Base-by-base conservation (phyloP, 768 basidiomycete genomes). In the Lentinula guzmanii region DNA sequence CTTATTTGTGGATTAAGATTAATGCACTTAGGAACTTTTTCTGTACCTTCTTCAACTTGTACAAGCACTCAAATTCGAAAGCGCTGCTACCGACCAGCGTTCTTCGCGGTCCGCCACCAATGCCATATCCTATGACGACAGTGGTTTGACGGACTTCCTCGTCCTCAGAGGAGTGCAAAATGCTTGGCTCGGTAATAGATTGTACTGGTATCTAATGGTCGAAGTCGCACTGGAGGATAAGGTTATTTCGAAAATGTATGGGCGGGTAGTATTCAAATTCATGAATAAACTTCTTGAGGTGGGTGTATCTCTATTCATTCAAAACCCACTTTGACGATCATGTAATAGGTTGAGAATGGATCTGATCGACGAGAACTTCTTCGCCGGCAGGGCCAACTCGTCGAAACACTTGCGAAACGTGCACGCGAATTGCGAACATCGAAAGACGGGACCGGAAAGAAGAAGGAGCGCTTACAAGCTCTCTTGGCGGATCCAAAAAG, bases 201-300 rank as follows among this genome's bases (percentile, higher is more conserved):
- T 98, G 65, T 91, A 96, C 70, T 98, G 97, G 97, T 99, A 98
- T 68, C 85, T 98, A 60, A 94, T 95, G 85, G 95, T 98, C 4
- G 97, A 98, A 70, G 87, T 94, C 16, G 91, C 93, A 21, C 75
- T 92, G 50, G 92, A 95, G 68, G 93, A 95, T 69, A 86, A 86
- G 62, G 78, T 86, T 24, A 85, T 93, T 71, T 91, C 91, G 3
- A 95, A 93, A 77, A 94, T 96, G 90, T 98, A 95, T 66, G 93
- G 89, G 4, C 82, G 87, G 45, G 92, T 97, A 6, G 91, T 92
- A 5, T 95, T 85, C 77, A 90, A 89, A 64, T 98, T 94, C 69
- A 89, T 93, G 84, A 86, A 83, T 68, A 89, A 90, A 72, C 86
- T 98, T 35, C 76, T 91, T 8, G 91, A 97, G 83, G 95, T 93